phyloP scores from a whole-genome alignment of 768 basidiomycete species.

The Podaxis sp. region DNA sequence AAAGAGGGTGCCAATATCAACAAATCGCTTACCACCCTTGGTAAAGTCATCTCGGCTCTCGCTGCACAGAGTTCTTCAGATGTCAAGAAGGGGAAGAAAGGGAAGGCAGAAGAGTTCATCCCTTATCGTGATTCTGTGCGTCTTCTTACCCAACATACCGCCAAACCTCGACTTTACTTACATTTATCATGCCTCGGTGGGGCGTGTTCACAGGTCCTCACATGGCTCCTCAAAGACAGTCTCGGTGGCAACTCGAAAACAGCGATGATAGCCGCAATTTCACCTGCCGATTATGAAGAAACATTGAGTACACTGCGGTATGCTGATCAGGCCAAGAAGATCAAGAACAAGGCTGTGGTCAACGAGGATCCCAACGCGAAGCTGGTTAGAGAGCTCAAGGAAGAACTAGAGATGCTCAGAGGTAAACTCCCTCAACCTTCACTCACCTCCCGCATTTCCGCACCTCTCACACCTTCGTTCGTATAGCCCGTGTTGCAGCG shows the following conservation, averaged over 20 bases:
- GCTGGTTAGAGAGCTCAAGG: constrained; percentile 97
- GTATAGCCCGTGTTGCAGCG: constrained; percentile 70
- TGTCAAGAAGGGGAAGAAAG: constrained; percentile 85
- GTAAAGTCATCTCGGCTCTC: constrained; percentile 94
- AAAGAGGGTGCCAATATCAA: constrained; percentile 99
- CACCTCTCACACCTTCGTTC: constrained; percentile 2
- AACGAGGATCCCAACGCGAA: constrained; percentile 99
- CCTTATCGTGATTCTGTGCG: constrained; percentile 96
- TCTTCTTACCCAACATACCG: constrained; percentile 16
- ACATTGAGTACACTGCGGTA: constrained; percentile 95
- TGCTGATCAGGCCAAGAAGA: constrained; percentile 99
- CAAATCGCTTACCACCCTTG: constrained; percentile 95
- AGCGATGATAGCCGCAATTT: constrained; percentile 99
- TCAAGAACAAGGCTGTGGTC: constrained; percentile 98
- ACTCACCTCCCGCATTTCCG: constrained; percentile 10
- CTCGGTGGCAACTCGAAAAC: constrained; percentile 97
- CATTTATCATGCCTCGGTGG: no score
- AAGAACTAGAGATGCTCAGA: constrained; percentile 92
- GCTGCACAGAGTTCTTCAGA: constrained; percentile 67
- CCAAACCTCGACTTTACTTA: no score
- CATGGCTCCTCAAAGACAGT: constrained; percentile 98
- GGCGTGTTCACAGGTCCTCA: constrained; percentile 68
- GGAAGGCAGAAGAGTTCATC: constrained; percentile 87
- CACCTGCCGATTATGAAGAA: constrained; percentile 98
- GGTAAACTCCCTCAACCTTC: constrained; percentile 38